Base-by-base conservation (phyloP, 805 yeast species). In the Cyberlindnera euphorbiiphila region DNA sequence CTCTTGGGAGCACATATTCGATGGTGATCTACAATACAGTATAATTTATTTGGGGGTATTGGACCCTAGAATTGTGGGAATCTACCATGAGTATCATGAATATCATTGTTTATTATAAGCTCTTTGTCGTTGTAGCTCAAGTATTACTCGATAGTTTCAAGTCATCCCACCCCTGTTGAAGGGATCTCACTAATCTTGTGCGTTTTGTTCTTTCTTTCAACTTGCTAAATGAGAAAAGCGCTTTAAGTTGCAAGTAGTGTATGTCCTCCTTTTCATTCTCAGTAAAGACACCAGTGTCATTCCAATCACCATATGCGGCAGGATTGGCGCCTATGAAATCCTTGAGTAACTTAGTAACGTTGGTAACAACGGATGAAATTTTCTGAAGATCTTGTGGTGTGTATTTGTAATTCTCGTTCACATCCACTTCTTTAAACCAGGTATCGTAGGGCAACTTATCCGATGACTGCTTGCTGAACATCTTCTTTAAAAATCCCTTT, bases 381-480 rank as follows among this genome's bases (percentile, higher is more conserved):
- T 49, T 13, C 13, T 51, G 45, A 8, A 58, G 37, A 32, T 79
- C 85, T 0, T 48, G 33, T 12, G 44, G 46, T 2, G 65, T 50
- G 41, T 58, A 73, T 13, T 53, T 47, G 50, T 80, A 80, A 6
- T 63, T 50, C 49, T 80, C 86, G 46, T 71, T 66, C 11, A 71
- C 66, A 13, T 68, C 68, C 12, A 78, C 54, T 25, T 64, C 65
- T 4, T 58, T 48, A 30, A 66, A 71, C 84, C 84, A 77, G 1
- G 59, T 51, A 25, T 60, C 60, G 10, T 42, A 41, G 10, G 57
- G 48, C 9, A 49, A 28, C 32, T 42, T 33, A 34, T 51, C 57
- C 4, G 15, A 24, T 4, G 47, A 36, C 4, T 40, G 19, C 24
- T 42, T 31, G 17, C 39, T 29, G 18, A 45, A 32, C 10, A 44